These are phyloP conservation scores for Simmondsia chinensis DNA, from an alignment of 148 eudicot species.

Conservation along the genomic window DNA sequence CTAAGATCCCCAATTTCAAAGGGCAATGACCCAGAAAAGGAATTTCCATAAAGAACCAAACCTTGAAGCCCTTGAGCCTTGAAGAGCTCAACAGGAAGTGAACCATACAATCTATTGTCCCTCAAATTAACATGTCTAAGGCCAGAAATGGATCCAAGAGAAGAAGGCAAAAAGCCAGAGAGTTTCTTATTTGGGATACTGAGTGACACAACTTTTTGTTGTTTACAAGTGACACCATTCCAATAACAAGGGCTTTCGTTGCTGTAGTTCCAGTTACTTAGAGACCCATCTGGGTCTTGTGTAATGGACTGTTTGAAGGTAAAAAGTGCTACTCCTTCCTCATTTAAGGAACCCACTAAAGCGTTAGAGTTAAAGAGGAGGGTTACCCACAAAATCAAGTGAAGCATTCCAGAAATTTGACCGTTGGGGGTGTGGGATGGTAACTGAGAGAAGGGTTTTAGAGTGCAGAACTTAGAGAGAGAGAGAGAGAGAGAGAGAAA, in stretches of 20 bases:
- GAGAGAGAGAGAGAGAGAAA: constrained; percentile 10
- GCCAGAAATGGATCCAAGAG: constrained; percentile 54
- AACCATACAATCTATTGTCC: constrained; percentile 56
- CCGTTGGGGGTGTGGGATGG: constrained; percentile 7
- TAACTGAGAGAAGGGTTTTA: constrained; percentile 8
- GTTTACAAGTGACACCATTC: constrained; percentile 93
- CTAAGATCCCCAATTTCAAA: constrained; percentile 60
- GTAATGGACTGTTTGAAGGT: constrained; percentile 57
- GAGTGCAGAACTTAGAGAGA: not conserved
- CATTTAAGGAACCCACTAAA: constrained; percentile 45
- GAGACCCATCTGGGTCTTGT: constrained; percentile 68
- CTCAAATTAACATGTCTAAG: constrained; percentile 86
- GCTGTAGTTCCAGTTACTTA: constrained; percentile 65
- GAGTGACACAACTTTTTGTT: constrained; percentile 60
- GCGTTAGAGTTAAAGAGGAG: constrained; percentile 21
- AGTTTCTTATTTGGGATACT: constrained; percentile 85
- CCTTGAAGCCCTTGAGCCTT: constrained; percentile 70
- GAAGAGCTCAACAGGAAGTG: constrained; percentile 53
- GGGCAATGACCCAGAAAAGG: constrained; percentile 65
- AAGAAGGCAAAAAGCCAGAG: constrained; percentile 44
- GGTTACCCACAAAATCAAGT: constrained; percentile 26
- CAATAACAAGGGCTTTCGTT: constrained; percentile 89
- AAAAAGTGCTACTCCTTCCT: constrained; percentile 69
- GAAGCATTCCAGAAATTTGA: constrained; percentile 31
- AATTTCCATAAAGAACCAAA: constrained; percentile 80